A percentile compares a stretch with the other conserved stretches of the same genome.
These are phyloP conservation scores for Aspergillus ellipticus DNA, from an alignment of 495 filamentous ascomycete species.

Conservation along the genomic window DNA sequence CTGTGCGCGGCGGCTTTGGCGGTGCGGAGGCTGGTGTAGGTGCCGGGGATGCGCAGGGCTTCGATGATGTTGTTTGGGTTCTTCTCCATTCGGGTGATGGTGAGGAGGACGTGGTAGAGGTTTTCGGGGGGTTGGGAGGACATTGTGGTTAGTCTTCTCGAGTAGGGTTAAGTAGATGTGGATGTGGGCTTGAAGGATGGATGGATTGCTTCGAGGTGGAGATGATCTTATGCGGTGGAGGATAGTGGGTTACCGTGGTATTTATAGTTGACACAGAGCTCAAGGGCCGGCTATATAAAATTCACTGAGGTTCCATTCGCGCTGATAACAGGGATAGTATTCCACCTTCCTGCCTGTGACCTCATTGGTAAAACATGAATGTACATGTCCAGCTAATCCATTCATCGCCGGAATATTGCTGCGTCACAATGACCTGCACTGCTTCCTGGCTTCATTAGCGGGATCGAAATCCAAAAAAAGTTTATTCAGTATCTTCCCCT, in stretches of 20 bases:
- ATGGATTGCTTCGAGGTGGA: not conserved
- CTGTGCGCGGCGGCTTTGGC: slow-evolving; percentile 20
- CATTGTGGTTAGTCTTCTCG: not conserved
- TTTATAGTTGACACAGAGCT: not conserved
- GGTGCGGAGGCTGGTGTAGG: slow-evolving; percentile 17
- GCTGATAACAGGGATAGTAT: not conserved
- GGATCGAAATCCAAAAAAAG: not conserved
- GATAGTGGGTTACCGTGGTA: not conserved
- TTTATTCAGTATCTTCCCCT: not conserved
- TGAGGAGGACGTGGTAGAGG: slow-evolving; percentile 17
- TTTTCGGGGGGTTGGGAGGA: not conserved
- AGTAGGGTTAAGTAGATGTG: not conserved
- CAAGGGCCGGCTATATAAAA: not conserved
- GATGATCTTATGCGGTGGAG: not conserved
- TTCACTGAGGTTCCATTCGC: not conserved
- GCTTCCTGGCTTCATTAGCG: not conserved
- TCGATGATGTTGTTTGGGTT: slow-evolving; percentile 12
- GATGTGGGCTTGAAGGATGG: not conserved
- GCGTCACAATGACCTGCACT: not conserved
- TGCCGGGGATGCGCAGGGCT: slow-evolving; percentile 17
- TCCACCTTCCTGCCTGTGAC: not conserved
- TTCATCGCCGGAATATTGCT: not conserved
- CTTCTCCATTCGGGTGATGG: slow-evolving; percentile 7
- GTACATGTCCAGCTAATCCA: not conserved
- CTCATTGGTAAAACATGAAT: not conserved